Evolutionary conservation across 805 yeast species (phyloP).

Genomic region (Candida dendrica): DNA sequence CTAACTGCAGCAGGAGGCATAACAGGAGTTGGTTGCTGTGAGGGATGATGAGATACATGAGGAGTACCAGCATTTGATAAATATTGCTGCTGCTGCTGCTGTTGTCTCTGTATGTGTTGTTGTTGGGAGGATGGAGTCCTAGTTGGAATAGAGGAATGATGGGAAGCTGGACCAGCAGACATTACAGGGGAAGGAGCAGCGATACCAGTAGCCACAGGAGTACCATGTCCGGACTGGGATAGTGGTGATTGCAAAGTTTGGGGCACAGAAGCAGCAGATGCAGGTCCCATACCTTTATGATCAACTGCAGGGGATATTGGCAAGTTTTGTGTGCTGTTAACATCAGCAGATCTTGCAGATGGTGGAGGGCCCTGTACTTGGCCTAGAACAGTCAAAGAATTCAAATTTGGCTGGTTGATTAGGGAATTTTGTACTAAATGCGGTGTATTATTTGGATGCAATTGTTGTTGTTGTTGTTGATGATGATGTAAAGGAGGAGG

Average conservation of each 20-base stretch:
- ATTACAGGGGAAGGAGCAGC: slow-evolving; percentile 13
- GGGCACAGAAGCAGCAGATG: no score
- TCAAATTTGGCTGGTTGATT: slow-evolving; percentile 4
- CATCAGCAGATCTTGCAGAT: no score
- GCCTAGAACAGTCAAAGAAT: no score
- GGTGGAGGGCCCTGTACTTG: no score
- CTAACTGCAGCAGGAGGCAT: not conserved
- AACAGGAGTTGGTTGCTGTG: not conserved
- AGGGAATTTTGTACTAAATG: slow-evolving; percentile 1
- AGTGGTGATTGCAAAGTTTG: slow-evolving; percentile 16
- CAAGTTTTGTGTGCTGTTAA: no score
- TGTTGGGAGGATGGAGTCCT: not conserved
- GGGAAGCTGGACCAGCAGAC: not conserved
- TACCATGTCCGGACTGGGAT: slow-evolving; percentile 11
- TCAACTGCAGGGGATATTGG: slow-evolving; percentile 15
- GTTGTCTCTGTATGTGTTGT: not conserved
- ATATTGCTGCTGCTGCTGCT: slow-evolving; percentile 3
- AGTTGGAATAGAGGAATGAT: not conserved
- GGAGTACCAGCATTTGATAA: not conserved
- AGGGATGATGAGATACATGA: slow-evolving; percentile 1
- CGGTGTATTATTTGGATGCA: not conserved
- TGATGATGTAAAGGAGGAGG: not conserved
- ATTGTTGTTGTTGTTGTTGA: not conserved
- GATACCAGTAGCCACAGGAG: slow-evolving; percentile 8
- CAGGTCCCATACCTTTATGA: not conserved